Conservation (phyloP, 441 rosid species). For the Adansonia gregorii region DNA sequence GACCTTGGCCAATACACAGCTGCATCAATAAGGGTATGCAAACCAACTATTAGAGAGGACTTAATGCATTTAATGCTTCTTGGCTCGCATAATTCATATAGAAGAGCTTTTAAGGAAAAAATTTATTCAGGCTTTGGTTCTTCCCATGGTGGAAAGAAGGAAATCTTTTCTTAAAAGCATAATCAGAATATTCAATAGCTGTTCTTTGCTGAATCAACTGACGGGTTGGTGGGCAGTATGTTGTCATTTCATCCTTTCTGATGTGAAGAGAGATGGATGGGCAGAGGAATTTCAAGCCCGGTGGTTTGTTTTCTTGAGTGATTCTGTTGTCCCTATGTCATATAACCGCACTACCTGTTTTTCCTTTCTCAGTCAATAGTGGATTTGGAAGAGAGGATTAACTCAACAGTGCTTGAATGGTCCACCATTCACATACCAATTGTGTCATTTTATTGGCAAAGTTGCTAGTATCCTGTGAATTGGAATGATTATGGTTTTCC, state of each 20-base stretch:
- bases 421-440: not conserved
- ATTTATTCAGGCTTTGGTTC: not conserved
- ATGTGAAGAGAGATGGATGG: not conserved
- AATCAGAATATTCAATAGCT: not conserved
- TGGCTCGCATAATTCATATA: not conserved
- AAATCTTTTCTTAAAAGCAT: not conserved
- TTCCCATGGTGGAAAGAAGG: not conserved
- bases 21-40: slow-evolving; percentile 72
- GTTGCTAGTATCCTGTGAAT: not conserved
- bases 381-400: not conserved
- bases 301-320: not conserved
- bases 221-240: not conserved
- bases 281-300: slow-evolving; percentile 2
- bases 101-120: slow-evolving; percentile 2
- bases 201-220: not conserved
- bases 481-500: slow-evolving; percentile 13
- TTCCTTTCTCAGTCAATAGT: not conserved
- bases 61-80: slow-evolving; percentile 14
- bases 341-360: not conserved
- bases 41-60: slow-evolving; percentile 9
- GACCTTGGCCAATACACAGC: slow-evolving; percentile 95
- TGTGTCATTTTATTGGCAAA: not conserved
- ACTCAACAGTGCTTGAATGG: not conserved
- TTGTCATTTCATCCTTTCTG: not conserved
- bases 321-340: not conserved